These are phyloP conservation scores for Suhomyces xylopsoci DNA, from an alignment of 805 yeast genomes.

Conservation along the genomic window DNA sequence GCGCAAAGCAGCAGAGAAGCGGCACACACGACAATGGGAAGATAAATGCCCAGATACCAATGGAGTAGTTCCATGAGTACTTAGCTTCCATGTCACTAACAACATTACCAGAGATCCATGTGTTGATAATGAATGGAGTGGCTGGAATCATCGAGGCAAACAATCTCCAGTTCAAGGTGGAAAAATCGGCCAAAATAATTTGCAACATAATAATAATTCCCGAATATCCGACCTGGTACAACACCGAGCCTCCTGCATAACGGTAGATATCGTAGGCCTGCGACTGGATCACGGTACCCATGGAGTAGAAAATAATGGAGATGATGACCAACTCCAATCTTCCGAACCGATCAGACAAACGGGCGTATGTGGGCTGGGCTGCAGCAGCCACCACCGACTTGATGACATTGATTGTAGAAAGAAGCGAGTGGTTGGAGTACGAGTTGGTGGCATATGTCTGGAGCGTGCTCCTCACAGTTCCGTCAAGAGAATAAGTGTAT, in stretches of 20 bases:
- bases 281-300: conserved; percentile 64
- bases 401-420: conserved; percentile 58
- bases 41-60: conserved; percentile 78
- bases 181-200: conserved; percentile 62
- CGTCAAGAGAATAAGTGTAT: conserved; percentile 60
- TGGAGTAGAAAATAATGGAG: conserved; percentile 52
- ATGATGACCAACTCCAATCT: conserved; percentile 50
- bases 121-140: conserved; percentile 69
- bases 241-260: conserved; percentile 63
- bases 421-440: conserved; percentile 51
- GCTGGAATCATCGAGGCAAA: conserved; percentile 63
- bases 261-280: conserved; percentile 55
- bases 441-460: conserved; percentile 56
- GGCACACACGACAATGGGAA: conserved; percentile 68
- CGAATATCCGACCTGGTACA: conserved; percentile 51
- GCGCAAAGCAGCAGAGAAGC: conserved; percentile 47
- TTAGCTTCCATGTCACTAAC: conserved; percentile 35
- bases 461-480: conserved; percentile 45
- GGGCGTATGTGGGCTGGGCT: conserved; percentile 60
- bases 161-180: conserved; percentile 69
- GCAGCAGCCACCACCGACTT: conserved; percentile 63
- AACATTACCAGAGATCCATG: conserved; percentile 72
- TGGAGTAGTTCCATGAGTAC: conserved; percentile 64
- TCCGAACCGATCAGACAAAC: conserved; percentile 66
- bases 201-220: conserved; percentile 58